phyloP scores from a whole-genome alignment of 2,329 filamentous ascomycete genomes.

The Botryosphaeria agaves region DNA sequence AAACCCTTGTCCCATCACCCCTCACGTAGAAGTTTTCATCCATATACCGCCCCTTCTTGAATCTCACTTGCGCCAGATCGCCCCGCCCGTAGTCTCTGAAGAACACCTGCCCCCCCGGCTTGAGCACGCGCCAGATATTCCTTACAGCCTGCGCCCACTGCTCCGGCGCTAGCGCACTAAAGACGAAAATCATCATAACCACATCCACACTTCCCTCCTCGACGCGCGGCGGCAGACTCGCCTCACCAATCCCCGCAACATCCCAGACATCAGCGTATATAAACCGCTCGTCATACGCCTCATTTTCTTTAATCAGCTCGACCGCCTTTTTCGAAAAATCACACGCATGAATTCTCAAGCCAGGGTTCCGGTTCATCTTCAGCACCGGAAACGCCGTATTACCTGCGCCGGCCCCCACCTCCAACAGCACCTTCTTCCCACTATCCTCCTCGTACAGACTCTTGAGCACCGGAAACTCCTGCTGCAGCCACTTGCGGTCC shows the following conservation, averaged over 20 bases:
- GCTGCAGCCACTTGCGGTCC: constrained; percentile 88
- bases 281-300: constrained; percentile 51
- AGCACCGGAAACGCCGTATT: constrained; percentile 93
- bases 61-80: constrained; percentile 88
- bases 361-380: constrained; percentile 63
- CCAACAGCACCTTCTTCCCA: constrained; percentile 55
- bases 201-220: constrained; percentile 71
- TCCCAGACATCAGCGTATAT: constrained; percentile 96
- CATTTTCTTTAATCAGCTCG: constrained; percentile 71
- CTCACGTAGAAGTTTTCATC: constrained; percentile 96
- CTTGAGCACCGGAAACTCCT: constrained; percentile 83
- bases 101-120: constrained; percentile 81
- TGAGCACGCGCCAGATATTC: constrained; percentile 70
- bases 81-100: constrained; percentile 95
- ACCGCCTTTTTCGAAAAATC: constrained; percentile 95
- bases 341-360: constrained; percentile 76
- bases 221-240: constrained; percentile 54
- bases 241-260: constrained; percentile 40
- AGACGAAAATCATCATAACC: constrained; percentile 91
- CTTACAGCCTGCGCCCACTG: constrained; percentile 73
- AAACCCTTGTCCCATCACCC: constrained; percentile 88
- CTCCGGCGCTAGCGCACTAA: constrained; percentile 69
- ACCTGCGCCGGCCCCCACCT: constrained; percentile 88
- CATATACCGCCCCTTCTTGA: constrained; percentile 87
- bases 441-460: constrained; percentile 55